Percentiles rank a stretch among this genome's conserved stretches.
Evolutionary conservation across 2,329 filamentous ascomycete species (phyloP).

Genomic region (Colletotrichum agaves): DNA sequence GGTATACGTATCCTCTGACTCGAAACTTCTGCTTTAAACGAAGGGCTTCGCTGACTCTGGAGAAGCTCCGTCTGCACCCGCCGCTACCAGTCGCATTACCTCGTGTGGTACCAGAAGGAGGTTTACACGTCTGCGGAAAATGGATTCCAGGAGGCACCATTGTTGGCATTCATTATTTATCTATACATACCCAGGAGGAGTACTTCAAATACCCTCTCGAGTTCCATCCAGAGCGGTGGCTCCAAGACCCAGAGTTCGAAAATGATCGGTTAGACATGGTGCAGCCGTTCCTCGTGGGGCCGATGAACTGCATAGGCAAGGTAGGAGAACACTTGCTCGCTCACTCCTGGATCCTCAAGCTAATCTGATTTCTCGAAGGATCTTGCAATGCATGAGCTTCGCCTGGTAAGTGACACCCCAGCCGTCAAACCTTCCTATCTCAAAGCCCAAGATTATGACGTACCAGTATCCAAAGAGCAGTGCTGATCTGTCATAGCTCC

Average conservation of each 20-base stretch:
- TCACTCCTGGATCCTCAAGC: neutral
- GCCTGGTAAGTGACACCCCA: neutral
- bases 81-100: slow-evolving; percentile 7
- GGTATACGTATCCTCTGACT: neutral
- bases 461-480: too few species aligned
- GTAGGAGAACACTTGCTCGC: neutral
- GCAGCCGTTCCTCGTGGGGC: slow-evolving; percentile 37
- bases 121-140: neutral
- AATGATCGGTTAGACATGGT: slow-evolving; percentile 1
- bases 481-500: neutral
- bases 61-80: neutral
- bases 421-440: too few species aligned
- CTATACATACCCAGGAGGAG: slow-evolving; percentile 1
- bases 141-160: neutral
- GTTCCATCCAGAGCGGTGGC: slow-evolving; percentile 60
- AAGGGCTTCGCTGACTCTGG: neutral
- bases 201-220: slow-evolving; percentile 24
- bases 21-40: neutral
- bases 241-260: slow-evolving; percentile 2
- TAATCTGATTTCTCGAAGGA: neutral
- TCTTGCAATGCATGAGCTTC: slow-evolving; percentile 15
- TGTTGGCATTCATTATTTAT: slow-evolving; percentile 9
- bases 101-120: neutral
- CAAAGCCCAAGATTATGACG: too few species aligned
- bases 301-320: slow-evolving; percentile 60